Conservation (phyloP, 768 basidiomycete species). For the Hericium coralloides region DNA sequence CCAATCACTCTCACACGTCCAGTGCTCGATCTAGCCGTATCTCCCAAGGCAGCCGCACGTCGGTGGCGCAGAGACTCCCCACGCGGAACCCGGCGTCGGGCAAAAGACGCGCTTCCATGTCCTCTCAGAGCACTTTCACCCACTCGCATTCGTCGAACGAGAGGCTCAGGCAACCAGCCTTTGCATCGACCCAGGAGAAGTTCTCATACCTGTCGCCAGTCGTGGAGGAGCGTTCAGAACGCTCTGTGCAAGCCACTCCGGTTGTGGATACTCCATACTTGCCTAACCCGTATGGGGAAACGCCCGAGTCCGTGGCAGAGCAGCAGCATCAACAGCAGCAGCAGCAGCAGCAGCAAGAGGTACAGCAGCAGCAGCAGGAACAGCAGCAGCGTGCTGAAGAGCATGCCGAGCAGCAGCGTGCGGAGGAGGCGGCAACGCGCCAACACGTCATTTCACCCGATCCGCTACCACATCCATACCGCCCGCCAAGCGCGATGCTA, state of each 20-base stretch:
- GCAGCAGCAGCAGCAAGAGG: not conserved
- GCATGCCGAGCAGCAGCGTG: not conserved
- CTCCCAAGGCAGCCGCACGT: not conserved
- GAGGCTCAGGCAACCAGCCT: conserved; percentile 4
- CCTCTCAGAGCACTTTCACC: conserved; percentile 12
- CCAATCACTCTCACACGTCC: conserved; percentile 11
- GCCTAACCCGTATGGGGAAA: conserved; percentile 10
- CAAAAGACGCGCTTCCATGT: conserved; percentile 7
- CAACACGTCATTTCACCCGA: conserved; percentile 30
- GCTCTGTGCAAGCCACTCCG: not conserved
- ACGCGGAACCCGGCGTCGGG: not conserved
- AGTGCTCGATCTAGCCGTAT: conserved; percentile 7
- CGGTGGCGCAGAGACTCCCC: not conserved
- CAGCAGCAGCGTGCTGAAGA: not conserved
- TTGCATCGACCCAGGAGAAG: not conserved
- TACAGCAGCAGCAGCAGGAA: not conserved
- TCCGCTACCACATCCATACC: conserved; percentile 39
- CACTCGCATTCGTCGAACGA: conserved; percentile 8
- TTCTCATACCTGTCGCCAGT: conserved; percentile 10
- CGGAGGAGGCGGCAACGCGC: conserved; percentile 2
- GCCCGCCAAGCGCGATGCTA: conserved; percentile 18
- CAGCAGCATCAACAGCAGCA: not conserved
- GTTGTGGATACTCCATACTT: not conserved
- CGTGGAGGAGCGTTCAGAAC: conserved; percentile 3
- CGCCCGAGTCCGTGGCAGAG: conserved; percentile 17